These are phyloP conservation scores for Diaporthe australafricana DNA, from an alignment of 2,329 filamentous ascomycete genomes.

Conservation along the genomic window DNA sequence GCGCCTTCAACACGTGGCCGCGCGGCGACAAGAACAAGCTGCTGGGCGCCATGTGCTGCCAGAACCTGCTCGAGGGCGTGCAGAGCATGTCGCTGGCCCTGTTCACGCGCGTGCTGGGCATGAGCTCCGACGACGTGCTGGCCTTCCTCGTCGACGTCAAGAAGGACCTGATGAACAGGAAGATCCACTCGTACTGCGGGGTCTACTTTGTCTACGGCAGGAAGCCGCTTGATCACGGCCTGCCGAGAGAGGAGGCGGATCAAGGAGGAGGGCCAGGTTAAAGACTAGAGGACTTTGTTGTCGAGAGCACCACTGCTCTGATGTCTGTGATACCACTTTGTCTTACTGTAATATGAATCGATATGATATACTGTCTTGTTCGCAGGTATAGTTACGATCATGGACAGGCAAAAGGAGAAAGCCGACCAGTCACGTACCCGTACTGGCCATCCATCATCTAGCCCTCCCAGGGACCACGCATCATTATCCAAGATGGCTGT, in stretches of 20 bases:
- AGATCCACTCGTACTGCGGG: slow-evolving; percentile 48
- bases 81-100: slow-evolving; percentile 49
- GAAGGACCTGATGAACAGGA: slow-evolving; percentile 46
- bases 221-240: slow-evolving; percentile 24
- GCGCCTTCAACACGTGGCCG: slow-evolving; percentile 51
- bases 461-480: background rate
- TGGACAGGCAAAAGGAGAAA: background rate
- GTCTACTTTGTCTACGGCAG: slow-evolving; percentile 43
- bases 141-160: slow-evolving; percentile 47
- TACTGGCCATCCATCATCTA: background rate
- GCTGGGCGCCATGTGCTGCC: slow-evolving; percentile 46
- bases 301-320: background rate
- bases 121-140: slow-evolving; percentile 43
- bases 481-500: background rate
- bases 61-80: slow-evolving; percentile 46
- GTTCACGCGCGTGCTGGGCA: slow-evolving; percentile 45
- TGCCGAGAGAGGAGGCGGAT: background rate
- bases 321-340: background rate
- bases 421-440: background rate
- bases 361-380: background rate
- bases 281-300: too few relatives aligned
- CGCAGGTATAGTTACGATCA: too few relatives aligned
- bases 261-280: background rate
- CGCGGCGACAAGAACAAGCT: slow-evolving; percentile 49
- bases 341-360: background rate